These are phyloP conservation scores for Tetrahymena thermophila DNA, from an alignment of 73 alveolate genomes.

Conservation along the genomic window DNA sequence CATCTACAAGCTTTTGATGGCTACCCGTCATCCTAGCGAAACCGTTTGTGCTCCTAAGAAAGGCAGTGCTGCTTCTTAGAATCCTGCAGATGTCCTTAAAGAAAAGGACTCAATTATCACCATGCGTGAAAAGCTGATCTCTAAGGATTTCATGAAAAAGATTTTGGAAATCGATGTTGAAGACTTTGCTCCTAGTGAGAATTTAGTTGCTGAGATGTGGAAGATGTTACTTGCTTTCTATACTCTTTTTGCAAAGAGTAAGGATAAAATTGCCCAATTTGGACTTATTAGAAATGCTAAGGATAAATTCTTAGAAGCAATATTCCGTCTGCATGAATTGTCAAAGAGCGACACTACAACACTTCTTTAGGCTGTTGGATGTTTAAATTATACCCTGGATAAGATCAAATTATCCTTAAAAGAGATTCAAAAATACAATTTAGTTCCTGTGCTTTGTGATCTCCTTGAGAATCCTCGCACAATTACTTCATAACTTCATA, in stretches of 20 bases:
- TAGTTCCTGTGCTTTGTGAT: background rate
- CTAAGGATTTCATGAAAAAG: background rate
- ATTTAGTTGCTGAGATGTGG: slow-evolving; percentile 1
- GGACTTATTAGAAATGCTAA: background rate
- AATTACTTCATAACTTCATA: background rate
- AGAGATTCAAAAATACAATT: background rate
- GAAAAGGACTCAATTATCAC: background rate
- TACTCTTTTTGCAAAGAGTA: background rate
- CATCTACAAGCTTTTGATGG: background rate
- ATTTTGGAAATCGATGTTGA: background rate
- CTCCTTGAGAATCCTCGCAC: slow-evolving; percentile 4
- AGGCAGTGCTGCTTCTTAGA: background rate
- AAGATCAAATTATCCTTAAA: background rate
- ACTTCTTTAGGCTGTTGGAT: background rate
- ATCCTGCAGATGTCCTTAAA: background rate
- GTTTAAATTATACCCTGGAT: background rate
- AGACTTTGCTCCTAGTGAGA: background rate
- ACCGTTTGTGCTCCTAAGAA: background rate
- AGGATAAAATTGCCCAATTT: background rate
- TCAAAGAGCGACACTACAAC: background rate
- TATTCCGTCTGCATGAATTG: background rate
- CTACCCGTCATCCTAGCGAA: background rate
- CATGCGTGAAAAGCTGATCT: background rate
- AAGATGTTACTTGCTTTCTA: background rate
- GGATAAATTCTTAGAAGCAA: background rate